Base-by-base conservation (phyloP, 1,139 yeast species). In the Saccharomycopsis crataegensis region DNA sequence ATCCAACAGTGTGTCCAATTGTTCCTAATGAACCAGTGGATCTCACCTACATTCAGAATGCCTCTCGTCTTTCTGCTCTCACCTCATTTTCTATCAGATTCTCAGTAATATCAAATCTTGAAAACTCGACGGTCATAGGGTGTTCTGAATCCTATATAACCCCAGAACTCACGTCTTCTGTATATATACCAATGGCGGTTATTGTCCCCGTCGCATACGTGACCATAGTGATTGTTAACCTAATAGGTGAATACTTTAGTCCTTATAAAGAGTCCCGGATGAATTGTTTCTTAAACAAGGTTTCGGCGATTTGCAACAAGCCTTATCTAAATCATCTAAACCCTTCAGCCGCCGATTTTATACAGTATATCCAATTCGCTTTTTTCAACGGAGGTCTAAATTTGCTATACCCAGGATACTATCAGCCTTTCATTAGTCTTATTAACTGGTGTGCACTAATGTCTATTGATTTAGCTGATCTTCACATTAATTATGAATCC, bases 381-480 rank as follows among this genome's bases (percentile, higher is more conserved):
- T 71, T 80, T 45, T 79, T 82, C 62, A 70, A 78, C 54, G 80
- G 78, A 2, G 82, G 81, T 4, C 67, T 84, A 43, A 76, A 77
- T 59, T 64, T 84, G 34, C 69, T 72, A 38, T 84, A 79, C 60
- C 90, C 91, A 0, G 87, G 86, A 0, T 82, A 78, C 61, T 78
- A 75, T 58, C 85, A 79, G 60, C 86, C 86, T 0, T 65, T 79
- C 11, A 66, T 82, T 47, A 60, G 72, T 2, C 62, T 69, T 1
- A 57, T 68, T 11, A 62, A 74, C 22, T 75, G 79, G 79, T 62
- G 69, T 7, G 66, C 65, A 1, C 56, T 68, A 12, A 56, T 65
- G 57, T 57, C 71, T 68, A 37, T 65, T 65, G 62, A 61, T 44
- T 46, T 61, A 14, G 43, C 46, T 7, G 16, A 34, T 16, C n/a